Base-by-base conservation (phyloP, 1,284 basidiomycete genomes). In the Naganishia albida region DNA sequence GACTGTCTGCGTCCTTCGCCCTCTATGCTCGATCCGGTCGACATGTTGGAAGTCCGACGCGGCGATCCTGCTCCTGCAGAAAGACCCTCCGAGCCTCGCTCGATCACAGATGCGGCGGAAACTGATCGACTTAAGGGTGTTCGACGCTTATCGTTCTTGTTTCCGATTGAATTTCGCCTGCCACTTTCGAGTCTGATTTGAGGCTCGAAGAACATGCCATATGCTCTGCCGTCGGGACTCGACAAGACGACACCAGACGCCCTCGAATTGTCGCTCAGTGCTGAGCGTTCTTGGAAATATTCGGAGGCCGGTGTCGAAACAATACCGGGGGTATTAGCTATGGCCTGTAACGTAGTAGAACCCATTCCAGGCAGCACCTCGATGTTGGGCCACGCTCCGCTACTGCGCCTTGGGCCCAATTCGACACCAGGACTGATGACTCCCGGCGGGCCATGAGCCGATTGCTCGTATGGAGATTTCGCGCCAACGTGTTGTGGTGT, bases 201-300 rank as follows among this genome's bases (percentile, higher is more conserved):
- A 0, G 95, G 95, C 71, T 94, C 89, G 79, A 99, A 99, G 80
- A 93, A 92, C 69, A 99, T 94, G 7, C 93, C 94, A 23, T 91
- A 86, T 0, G 93, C 90, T 68, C 93, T 87, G 0, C 95, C 95
- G 74, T 96, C 92, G 0, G 91, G 91, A 73, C 88, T 91, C 70
- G 94, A 91, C 57, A 99, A 88, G 49, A 98, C 85, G 23, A 97
- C 84, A 0, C 95, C 95, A 2, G 90, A 88, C 1, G 89, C 89
- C 0, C 90, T 88, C 0, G 89, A 88, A 3, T 38, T 60, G 6
- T 46, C 34, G 39, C 20, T 20, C 3, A 25, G 25, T 12, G 64
- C 39, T 16, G 20, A 30, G 38, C 64, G 25, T 15, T 88, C 86
- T 4, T 89, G 86, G 73, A 98, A 97, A 78, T 97, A 98, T 71